Conservation (phyloP, 805 yeast genomes). For the Saccharomycopsis lassenensis region DNA sequence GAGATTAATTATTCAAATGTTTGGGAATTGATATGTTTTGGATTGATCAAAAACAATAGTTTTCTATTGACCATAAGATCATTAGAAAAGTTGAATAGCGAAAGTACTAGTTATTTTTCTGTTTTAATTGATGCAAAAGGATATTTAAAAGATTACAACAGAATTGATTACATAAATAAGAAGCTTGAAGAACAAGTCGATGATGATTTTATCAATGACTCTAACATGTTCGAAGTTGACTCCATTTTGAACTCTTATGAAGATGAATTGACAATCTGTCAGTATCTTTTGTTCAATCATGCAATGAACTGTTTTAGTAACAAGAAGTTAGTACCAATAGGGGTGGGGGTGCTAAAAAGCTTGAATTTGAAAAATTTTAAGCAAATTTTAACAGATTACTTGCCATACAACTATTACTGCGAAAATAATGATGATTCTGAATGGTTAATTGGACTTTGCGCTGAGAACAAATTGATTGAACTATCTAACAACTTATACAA, state of each 20-base stretch:
- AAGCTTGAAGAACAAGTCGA: background rate
- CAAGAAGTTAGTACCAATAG: constrained; percentile 51
- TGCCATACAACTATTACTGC: constrained; percentile 49
- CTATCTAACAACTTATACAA: constrained; percentile 48
- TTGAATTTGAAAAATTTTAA: constrained; percentile 34
- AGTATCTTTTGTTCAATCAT: constrained; percentile 42
- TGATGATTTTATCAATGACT: background rate
- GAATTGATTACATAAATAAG: constrained; percentile 10
- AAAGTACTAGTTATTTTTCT: constrained; percentile 54
- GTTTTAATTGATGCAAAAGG: constrained; percentile 57
- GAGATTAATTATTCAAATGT: constrained; percentile 25
- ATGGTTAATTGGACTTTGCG: constrained; percentile 67
- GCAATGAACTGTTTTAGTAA: constrained; percentile 43
- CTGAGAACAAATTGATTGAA: constrained; percentile 47
- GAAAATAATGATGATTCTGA: constrained; percentile 66
- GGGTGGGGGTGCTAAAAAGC: constrained; percentile 49
- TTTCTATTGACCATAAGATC: constrained; percentile 46
- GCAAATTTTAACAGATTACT: constrained; percentile 40
- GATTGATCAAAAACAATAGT: constrained; percentile 41
- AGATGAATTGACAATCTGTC: constrained; percentile 28
- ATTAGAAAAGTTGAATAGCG: constrained; percentile 46
- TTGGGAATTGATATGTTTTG: constrained; percentile 48
- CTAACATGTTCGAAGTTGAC: background rate
- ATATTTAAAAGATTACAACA: constrained; percentile 31
- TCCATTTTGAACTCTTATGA: constrained; percentile 1